Base-by-base conservation (phyloP, 495 filamentous ascomycete genomes). In the Penicillium pulvis region DNA sequence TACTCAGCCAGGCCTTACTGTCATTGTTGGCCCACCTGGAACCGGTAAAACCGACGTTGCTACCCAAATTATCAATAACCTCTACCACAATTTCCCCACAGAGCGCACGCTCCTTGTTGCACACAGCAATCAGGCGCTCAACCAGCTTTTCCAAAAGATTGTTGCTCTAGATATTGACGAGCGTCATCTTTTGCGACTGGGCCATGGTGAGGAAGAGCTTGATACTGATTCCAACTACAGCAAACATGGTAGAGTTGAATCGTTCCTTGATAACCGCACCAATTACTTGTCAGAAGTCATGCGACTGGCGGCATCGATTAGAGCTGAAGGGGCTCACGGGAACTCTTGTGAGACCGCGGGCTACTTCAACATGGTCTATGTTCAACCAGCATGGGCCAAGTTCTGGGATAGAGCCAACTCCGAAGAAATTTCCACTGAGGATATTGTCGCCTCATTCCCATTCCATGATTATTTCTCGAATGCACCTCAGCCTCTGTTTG, bases 71-170 rank as follows among this genome's bases (percentile, higher is more conserved):
- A 98, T 99, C 75, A 96, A 91, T 81, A 97, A 97, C 68, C 89
- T 99, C 53, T 99, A 98, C 71, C 95, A 97, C 77, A 94, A 97
- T 75, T 98, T 96, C 69, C 94, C 95, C 16, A 80, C 82, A 26
- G 92, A 99, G 70, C 87, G 92, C 44, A 99, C 93, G 0, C 77
- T 99, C 24, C 85, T 99, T 41, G 87, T 99, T 61, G 95, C 94
- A 11, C 94, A 98, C 72, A 97, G 92, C 72, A 99, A 99, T 65
- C 94, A 99, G 69, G 94, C 94, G 0, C 76, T 99, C 49, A 98
- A 99, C 66, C 95, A 99, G 70, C 82, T 99, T n/a, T 99, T 99
- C 73, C 90, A 96, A 60, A 99, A 98, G 76, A 98, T 99, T 57
- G 88, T 91, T 41, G 89, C 87, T 6, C 79, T 98, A 41, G 92